A percentile compares a stretch with the other conserved stretches of the same genome.
phyloP scores from a whole-genome alignment of 2,329 filamentous ascomycete species.

The Cladosporium oxysporum region DNA sequence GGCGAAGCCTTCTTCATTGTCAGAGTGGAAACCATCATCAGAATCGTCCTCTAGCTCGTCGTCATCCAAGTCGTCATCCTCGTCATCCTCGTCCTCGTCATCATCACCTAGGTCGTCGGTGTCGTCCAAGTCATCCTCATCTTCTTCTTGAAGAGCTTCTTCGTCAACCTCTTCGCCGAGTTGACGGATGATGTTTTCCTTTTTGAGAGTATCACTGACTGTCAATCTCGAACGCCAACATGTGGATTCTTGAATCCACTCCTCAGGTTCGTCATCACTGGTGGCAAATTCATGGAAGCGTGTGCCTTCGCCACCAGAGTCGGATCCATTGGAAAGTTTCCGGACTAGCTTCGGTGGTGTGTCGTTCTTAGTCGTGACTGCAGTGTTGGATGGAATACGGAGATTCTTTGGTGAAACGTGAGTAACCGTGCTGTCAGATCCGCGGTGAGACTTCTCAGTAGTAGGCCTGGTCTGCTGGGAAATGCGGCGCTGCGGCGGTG shows the following conservation, averaged over 20 bases:
- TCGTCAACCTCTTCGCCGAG: constrained; percentile 88
- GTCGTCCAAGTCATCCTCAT: constrained; percentile 42
- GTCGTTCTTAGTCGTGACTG: constrained; percentile 32
- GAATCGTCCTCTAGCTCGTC: constrained; percentile 48
- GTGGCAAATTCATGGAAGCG: constrained; percentile 90
- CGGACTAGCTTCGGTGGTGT: constrained; percentile 37
- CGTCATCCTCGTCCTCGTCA: constrained; percentile 56
- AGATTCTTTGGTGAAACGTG: constrained; percentile 46
- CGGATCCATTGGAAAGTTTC: constrained; percentile 29
- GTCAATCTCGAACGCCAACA: constrained; percentile 72
- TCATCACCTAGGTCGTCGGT: constrained; percentile 50
- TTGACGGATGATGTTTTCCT: constrained; percentile 85
- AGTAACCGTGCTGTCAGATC: constrained; percentile 53
- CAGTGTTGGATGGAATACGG: not conserved
- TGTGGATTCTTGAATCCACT: constrained; percentile 79
- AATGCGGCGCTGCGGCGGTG: constrained; percentile 37
- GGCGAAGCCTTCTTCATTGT: constrained; percentile 73
- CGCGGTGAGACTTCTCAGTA: constrained; percentile 42
- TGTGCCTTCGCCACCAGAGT: constrained; percentile 56
- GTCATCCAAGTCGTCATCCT: constrained; percentile 67
- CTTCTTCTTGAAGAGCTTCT: constrained; percentile 73
- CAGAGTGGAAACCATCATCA: constrained; percentile 76
- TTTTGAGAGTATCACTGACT: constrained; percentile 82
- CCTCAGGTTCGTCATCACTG: constrained; percentile 77
- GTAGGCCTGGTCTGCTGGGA: constrained; percentile 13